Evolutionary conservation across 2,329 filamentous ascomycete genomes (phyloP).

Genomic region (Emergomyces orientalis): DNA sequence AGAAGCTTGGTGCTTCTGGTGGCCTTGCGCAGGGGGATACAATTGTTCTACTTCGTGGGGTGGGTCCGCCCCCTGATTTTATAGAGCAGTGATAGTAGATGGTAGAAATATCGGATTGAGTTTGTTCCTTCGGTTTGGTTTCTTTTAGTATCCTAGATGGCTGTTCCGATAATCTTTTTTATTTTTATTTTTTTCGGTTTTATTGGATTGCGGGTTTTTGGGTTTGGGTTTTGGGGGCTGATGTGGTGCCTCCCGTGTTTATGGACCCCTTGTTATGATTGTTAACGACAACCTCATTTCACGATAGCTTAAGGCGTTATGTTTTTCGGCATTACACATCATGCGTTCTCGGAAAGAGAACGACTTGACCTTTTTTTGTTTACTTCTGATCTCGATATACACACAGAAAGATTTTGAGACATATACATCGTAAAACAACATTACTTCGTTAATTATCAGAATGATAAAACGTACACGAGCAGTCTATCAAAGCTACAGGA

Average conservation of each 20-base stretch:
- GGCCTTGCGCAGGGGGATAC: conserved; percentile 72
- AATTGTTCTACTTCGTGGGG: conserved; percentile 75
- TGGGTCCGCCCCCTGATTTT: conserved; percentile 68
- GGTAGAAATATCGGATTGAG: neutral
- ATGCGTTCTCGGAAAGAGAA: neutral
- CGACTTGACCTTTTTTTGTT: neutral
- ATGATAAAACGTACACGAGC: neutral
- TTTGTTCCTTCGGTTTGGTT: neutral
- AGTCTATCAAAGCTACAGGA: neutral
- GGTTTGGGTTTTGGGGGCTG: neutral
- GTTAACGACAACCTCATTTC: conserved; percentile 1
- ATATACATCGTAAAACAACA: neutral
- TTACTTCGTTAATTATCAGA: neutral
- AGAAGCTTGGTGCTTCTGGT: conserved; percentile 61
- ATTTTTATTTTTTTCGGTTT: neutral
- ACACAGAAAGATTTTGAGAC: neutral
- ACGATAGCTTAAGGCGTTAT: neutral
- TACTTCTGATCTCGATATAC: neutral
- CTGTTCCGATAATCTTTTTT: neutral
- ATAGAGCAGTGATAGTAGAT: conserved; percentile 44
- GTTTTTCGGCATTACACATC: neutral
- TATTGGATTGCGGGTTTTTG: neutral
- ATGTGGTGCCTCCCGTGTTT: neutral
- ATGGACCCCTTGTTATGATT: neutral
- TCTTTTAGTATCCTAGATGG: neutral